Conservation (phyloP, 257 asterid species). For the Solanum sejunctum region DNA sequence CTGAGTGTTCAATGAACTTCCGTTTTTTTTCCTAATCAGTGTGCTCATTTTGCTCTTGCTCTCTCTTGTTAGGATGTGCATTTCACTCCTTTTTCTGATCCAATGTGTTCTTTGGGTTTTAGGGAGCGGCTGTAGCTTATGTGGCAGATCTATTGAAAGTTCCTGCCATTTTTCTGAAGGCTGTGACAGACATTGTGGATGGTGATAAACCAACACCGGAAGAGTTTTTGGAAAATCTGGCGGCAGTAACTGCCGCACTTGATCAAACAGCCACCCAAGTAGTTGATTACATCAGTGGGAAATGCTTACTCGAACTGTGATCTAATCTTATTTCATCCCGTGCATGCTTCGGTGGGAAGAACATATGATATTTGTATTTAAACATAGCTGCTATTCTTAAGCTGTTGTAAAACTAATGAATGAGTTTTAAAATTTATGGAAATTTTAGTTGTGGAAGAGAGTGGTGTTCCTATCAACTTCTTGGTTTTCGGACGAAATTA, state of each 20-base stretch:
- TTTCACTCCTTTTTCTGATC: background rate
- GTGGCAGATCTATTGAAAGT: constrained; percentile 82
- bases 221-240: constrained; percentile 74
- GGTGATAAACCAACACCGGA: constrained; percentile 91
- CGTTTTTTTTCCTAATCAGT: background rate
- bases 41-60: background rate
- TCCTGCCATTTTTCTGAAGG: constrained; percentile 72
- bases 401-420: background rate
- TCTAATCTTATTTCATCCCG: background rate
- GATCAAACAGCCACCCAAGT: constrained; percentile 53
- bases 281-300: constrained; percentile 63
- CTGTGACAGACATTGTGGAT: constrained; percentile 82
- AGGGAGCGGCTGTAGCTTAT: constrained; percentile 98
- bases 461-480: background rate
- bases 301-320: constrained; percentile 54
- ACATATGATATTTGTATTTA: background rate
- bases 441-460: background rate
- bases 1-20: background rate
- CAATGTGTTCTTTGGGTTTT: background rate
- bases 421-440: background rate
- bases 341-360: background rate
- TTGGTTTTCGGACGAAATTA: background rate
- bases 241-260: constrained; percentile 81
- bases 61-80: background rate
- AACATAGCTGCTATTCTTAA: background rate